Base-by-base conservation (phyloP, 1,284 basidiomycete genomes). In the Ganoderma resinaceum region DNA sequence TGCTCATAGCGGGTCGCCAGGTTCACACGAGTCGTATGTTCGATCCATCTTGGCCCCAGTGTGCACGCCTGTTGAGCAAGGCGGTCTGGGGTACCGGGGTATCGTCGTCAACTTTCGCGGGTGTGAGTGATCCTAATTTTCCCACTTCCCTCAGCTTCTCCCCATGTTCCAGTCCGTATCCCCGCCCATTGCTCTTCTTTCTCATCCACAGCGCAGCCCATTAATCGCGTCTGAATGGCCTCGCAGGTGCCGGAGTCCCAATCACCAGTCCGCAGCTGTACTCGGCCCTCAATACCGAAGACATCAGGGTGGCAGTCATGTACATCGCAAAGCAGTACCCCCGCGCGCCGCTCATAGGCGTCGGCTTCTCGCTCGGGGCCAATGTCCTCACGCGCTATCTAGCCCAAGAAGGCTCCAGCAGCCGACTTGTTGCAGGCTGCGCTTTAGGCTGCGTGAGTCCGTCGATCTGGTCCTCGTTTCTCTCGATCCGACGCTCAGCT, bases 311-410 rank as follows among this genome's bases (percentile, higher is more conserved):
- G 65, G 93, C 95, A 0, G 80, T 97, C 57, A 86, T 93, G 76
- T 93, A 94, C 80, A 87, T 99, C 63, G 85, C 90, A 6, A 80
- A 88, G 68, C 81, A 83, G 68, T 97, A 92, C 75, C 96, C 98
- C 2, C 81, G 86, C 29, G 95, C 96, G 0, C 93, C 92, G 8
- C 82, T 99, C 49, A 82, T 97, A 40, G 97, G 95, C 14, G 82
- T 98, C 35, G 96, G 96, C 7, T 99, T 98, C 82, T 98, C 95
- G 3, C 88, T 99, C 59, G 98, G 97, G 62, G 95, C 96, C 46
- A 95, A 95, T 76, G 92, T 99, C 53, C 82, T 99, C 71, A 92
- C 95, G n/a, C 89, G 95, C 71, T 98, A 98, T 80, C 83, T 97
- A 61, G 96, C 94, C 7, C 92, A 98, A 80, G 93, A 97, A 77